These are phyloP conservation scores for Geopyxis carbonaria DNA, from an alignment of 495 filamentous ascomycete species.

Conservation along the genomic window DNA sequence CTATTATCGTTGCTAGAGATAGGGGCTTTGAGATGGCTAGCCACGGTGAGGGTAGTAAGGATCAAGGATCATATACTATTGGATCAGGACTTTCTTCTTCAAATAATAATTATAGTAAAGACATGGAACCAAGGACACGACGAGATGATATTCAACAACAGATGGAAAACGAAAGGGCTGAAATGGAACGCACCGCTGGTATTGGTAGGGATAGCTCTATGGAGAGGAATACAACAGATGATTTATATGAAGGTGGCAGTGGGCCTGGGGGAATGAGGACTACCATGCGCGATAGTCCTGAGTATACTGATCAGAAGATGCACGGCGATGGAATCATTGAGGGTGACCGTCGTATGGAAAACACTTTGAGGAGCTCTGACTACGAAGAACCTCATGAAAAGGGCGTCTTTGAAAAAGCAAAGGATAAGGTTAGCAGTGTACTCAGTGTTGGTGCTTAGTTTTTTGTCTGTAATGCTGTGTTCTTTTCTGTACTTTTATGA, in stretches of 20 bases:
- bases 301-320: slow-evolving; percentile 15
- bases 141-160: not conserved
- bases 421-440: not conserved
- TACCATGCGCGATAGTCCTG: slow-evolving; percentile 16
- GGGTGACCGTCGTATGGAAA: not conserved
- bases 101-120: not conserved
- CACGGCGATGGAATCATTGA: slow-evolving; percentile 4
- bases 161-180: not conserved
- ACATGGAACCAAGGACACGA: not conserved
- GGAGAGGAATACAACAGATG: not conserved
- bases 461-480: not conserved
- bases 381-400: slow-evolving; percentile 5
- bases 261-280: slow-evolving; percentile 16
- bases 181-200: not conserved
- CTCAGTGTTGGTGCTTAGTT: slow-evolving; percentile 3
- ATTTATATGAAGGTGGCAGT: too few relatives aligned
- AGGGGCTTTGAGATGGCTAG: not conserved
- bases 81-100: not conserved
- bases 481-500: not conserved
- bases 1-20: not conserved
- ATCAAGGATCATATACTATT: not conserved
- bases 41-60: not conserved
- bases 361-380: slow-evolving; percentile 12
- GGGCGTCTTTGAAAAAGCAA: slow-evolving; percentile 1
- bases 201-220: not conserved